phyloP scores from a whole-genome alignment of 129 eudicot genomes.

The Dittrichia graveolens region DNA sequence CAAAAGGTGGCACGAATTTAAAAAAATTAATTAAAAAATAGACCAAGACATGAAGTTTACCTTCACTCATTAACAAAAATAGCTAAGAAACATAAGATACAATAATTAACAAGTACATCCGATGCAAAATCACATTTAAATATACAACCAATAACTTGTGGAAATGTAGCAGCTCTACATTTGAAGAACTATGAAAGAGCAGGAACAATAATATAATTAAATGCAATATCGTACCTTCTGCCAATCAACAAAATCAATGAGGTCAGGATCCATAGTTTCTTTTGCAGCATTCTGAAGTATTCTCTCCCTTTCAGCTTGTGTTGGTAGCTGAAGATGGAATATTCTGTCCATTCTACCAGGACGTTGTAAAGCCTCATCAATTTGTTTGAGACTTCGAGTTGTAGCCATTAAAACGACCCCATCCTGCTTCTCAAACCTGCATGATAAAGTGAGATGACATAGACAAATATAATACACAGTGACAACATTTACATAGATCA shows the following conservation, averaged over 20 bases:
- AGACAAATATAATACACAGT: background rate
- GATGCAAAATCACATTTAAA: too few species aligned
- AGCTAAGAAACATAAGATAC: too few species aligned
- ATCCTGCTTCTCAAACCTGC: conserved; percentile 96
- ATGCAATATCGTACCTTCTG: conserved; percentile 50
- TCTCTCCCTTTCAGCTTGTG: conserved; percentile 77
- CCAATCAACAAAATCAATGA: conserved; percentile 84
- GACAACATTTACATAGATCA: conserved; percentile 1
- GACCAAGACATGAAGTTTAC: conserved; percentile 8
- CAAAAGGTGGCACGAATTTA: background rate
- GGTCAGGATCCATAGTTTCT: conserved; percentile 83
- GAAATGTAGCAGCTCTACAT: background rate
- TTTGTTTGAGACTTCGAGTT: conserved; percentile 64
- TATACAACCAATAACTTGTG: too few species aligned
- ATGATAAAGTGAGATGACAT: background rate
- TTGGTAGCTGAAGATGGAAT: conserved; percentile 83
- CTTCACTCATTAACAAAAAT: background rate
- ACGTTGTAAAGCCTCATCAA: conserved; percentile 87
- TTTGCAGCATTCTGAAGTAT: conserved; percentile 73
- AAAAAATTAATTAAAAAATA: background rate
- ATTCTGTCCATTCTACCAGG: conserved; percentile 99
- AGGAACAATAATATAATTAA: conserved; percentile 5
- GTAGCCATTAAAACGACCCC: conserved; percentile 98
- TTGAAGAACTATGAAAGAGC: conserved; percentile 2
- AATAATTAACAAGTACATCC: too few species aligned